Base-by-base conservation (phyloP, 2,329 filamentous ascomycete species). In the Rutstroemia sp. region DNA sequence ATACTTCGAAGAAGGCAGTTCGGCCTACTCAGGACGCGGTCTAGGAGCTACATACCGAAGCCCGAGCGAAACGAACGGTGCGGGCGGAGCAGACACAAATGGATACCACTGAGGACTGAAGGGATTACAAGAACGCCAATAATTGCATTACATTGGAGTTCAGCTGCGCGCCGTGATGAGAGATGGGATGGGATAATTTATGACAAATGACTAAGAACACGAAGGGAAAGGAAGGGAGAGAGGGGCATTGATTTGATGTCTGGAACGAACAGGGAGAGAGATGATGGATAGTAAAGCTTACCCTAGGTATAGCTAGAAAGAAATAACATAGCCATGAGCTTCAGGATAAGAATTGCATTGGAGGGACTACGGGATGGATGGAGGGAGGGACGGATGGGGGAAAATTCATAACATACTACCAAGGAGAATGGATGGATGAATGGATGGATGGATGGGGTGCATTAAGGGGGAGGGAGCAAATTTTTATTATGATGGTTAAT, bases 1-100 rank as follows among this genome's bases (percentile, higher is more conserved):
- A 8, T 96, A 95, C 75, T 95, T 96, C 69, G 77, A 69, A 50
- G 68, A 70, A 34, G 69, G 69, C 19, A 69, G 67, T 49, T 49
- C 65, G 5, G 67, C 67, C 57, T 69, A 70, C 49, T 70, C 69
- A 21, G 68, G 68, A 23, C 62, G 69, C 30, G 67, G 68, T 38
- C 44, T 66, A 2, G 66, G 66, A 5, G 65, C 67, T 19, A 69
- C 67, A 14, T 67, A 67, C 48, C 59, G 27, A 30, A 30, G 27
- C 9, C 27, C 27, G 27, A 30, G 27, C 8, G 27, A 8, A 30
- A 30, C 60, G 45, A 30, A 41, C 16, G 19, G n/a, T 4, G 19
- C 10, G n/a, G 66, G 23, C 23, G 23, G 23, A 23, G 23, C 23
- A 4, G 23, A 65, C 45, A 58, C 45, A 34, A 68, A 66, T 49